phyloP scores from a whole-genome alignment of 148 eudicot genomes.

The Rhododendron williamsianum region DNA sequence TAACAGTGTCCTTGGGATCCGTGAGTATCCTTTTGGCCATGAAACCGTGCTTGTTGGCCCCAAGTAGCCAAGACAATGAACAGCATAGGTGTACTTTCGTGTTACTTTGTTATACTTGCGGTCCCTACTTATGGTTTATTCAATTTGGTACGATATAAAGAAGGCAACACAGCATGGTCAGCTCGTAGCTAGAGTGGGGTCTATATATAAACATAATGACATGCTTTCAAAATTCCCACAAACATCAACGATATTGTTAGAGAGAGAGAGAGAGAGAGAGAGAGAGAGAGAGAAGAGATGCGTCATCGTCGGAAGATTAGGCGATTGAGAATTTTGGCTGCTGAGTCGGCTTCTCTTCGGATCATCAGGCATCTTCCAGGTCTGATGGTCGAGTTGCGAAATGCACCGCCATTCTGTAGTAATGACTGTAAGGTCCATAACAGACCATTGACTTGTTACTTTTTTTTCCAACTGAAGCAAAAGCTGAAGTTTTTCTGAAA shows the following conservation, averaged over 20 bases:
- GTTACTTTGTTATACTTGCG: background rate
- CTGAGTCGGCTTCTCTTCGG: too few relatives aligned
- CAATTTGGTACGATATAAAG: background rate
- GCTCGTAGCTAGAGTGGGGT: background rate
- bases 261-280: background rate
- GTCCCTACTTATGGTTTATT: background rate
- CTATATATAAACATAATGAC: background rate
- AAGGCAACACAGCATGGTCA: background rate
- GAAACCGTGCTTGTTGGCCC: background rate
- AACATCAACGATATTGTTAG: background rate
- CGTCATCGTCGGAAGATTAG: too few relatives aligned
- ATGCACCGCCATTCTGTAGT: background rate
- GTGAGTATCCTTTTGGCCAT: constrained; percentile 75
- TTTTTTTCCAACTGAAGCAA: background rate
- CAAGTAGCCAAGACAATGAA: background rate
- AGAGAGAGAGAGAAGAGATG: background rate
- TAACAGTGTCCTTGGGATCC: constrained; percentile 89
- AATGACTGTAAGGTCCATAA: background rate
- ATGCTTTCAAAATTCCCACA: background rate
- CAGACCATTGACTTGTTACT: background rate
- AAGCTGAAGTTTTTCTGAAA: background rate
- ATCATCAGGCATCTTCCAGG: too few relatives aligned
- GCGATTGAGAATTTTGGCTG: too few relatives aligned
- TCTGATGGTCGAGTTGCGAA: too few relatives aligned
- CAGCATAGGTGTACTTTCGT: background rate